Base-by-base conservation (phyloP, 352 stramenopile species). In the Phytophthora boehmeriae region DNA sequence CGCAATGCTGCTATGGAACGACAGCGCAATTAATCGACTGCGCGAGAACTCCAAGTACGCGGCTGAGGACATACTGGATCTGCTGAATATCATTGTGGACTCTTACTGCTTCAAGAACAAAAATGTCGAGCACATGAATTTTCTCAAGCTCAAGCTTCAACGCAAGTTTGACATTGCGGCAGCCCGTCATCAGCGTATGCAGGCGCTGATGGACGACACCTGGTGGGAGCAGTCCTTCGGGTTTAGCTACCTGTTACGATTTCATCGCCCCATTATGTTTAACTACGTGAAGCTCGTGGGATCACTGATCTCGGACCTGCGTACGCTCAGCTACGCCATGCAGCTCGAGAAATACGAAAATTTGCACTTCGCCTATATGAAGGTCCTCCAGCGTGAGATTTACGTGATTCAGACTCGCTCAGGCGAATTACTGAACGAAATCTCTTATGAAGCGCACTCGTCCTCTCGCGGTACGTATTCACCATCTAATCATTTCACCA, bases 101-200 rank as follows among this genome's bases (percentile, higher is more conserved):
- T 88, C 84, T 52, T 93, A 93, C 67, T 93, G 84, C 51, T 93
- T 93, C 74, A 89, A 90, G 64, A 90, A 89, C 75, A 93, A 91
- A 56, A 89, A 91, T 56, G 54, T 90, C 17, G 80, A 92, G 1
- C 71, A 90, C 64, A 90, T 93, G 83, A 78, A 90, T 48, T 90
- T 93, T 28, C 61, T 93, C 6, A 78, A 76, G 34, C 49, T 90
- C 39, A 91, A 90, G 63, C 68, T 93, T 36, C 63, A 78, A 13
- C 78, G 77, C 54, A 92, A 93, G 63, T 93, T 93, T 46, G 80
- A 90, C 14, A 67, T 58, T 4, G 73, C 76, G 2, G 23, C 62
- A 5, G 80, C 66, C 2, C 80, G 82, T 16, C 76, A 90, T 35
- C 67, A 51, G 17, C 71, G 73, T 8, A 93, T 93, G 84, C 60